Evolutionary conservation across 2,329 filamentous ascomycete species (phyloP), one percentile per base, ranked within the genome.

Genomic region (Hypoxylon sp.): DNA sequence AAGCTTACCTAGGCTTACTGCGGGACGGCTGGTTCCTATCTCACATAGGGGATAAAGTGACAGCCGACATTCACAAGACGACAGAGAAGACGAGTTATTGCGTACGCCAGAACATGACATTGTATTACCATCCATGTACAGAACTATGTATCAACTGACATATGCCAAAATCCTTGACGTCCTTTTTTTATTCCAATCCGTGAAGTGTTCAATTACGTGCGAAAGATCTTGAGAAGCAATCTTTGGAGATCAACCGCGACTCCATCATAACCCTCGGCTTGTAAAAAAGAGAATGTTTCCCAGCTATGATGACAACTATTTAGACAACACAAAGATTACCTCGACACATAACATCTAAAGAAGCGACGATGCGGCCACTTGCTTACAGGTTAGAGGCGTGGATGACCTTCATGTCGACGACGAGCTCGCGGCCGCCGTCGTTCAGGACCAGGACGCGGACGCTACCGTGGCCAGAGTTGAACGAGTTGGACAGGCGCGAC

Each of bases 341-440:
- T 47, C 58, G 58, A 58, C 65, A 64, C 65, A 72, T 68, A 65
- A 64, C 65, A 72, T 68, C 65, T 35, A 57, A 50, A 66, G 51
- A 55, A 35, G 47, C 31, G 38, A 43, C 15, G 42, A 35, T 49
- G 29, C 37, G n/a, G 54, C 40, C 41, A 54, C 48, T 57, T 40
- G 33, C 69, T 81, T 87, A 88, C 77, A 88, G 78, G 72, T 83
- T 83, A 67, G 85, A 87, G 74, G 85, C 86, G 82, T 99, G 95
- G 75, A 98, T 90, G 75, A 96, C 90, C 90, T 97, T 98, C 88
- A 96, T 95, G 86, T 99, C 95, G 70, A 99, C 95, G 70, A 90
- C 93, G 74, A 99, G 88, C 87, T 99, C 95, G 72, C 89, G 88
- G 71, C 92, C 93, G 72, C 89, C 84, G 79, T 99, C 95, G 78